Base-by-base conservation (phyloP, 768 basidiomycete genomes). In the Sporobolomyces phaffii region DNA sequence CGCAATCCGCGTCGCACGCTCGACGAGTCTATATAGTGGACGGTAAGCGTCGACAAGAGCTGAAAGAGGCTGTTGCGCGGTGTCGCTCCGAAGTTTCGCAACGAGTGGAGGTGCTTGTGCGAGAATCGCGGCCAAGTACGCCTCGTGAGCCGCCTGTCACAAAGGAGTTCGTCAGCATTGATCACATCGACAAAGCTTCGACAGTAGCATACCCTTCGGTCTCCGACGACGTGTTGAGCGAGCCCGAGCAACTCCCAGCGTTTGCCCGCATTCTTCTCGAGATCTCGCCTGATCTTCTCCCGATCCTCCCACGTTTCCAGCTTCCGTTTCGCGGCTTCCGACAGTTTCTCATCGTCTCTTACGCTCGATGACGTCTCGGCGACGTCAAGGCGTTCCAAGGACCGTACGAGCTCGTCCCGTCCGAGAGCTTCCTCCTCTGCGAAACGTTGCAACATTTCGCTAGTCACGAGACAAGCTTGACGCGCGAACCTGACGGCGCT, bases 171-270 rank as follows among this genome's bases (percentile, higher is more conserved):
- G 26, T 24, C 34, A 36, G 52, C 14, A 22, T 22, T 40, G 20
- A 7, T 48, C 29, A 4, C 10, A 26, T 10, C 7, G 14, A 54
- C 3, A 15, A 11, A 17, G n/a, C 9, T 9, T 10, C 24, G 29
- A 29, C 29, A 28, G 38, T 3, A 33, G 45, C 47, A 34, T 11
- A 89, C 91, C 82, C 83, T 83, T 26, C 87, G 82, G 70, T 94
- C 87, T 0, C 86, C 87, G 31, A 85, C 85, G 76, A 89, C 91
- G 33, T 83, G 81, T 73, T 84, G 85, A 75, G 89, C 91, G 6
- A 87, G 84, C 0, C 83, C 91, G 29, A 93, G 79, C 34, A 94
- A 76, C 78, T 96, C 90, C 83, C 86, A 93, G 50, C 91, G 79
- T 85, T 58, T 45, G 36, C 36, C 29, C 60, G 33, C 54, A 15